Base-by-base conservation (phyloP, 1,284 basidiomycete species). In the Sporisorium iseilematis-ciliati region DNA sequence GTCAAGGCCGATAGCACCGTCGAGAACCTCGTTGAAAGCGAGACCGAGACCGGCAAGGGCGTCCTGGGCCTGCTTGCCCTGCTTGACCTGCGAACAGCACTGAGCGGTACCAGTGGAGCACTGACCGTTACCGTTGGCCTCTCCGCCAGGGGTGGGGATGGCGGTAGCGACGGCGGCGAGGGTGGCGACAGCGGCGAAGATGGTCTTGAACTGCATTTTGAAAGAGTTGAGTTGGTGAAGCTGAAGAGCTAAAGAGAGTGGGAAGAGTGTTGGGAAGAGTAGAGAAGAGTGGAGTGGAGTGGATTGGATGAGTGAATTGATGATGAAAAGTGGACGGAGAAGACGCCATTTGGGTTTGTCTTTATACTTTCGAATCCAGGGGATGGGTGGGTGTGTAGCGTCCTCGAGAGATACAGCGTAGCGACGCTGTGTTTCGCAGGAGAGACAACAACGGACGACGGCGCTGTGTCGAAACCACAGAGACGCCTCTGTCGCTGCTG, bases 171-270 rank as follows among this genome's bases (percentile, higher is more conserved):
- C 56, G 62, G 65, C 71, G 60, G 75, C 75, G 57, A 72, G 33
- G 64, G 69, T 59, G 66, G 70, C 66, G 33, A 75, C 58, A 56
- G 61, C 43, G 53, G 64, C 71, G 59, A 79, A 67, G 73, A 77
- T 68, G 66, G 75, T 73, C 60, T 73, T 70, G 77, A 79, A 79
- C 72, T 79, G 73, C 77, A 79, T 79, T 68, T 79, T 79, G 65
- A 72, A 65, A 52, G 21, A 29, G 43, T 59, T 26, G 40, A 33
- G 21, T 16, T 57, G 50, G 58, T 40, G 35, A 60, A 77, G 75
- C 63, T 57, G 65, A 65, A 71, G 52, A 68, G 70, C 64, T 61
- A 59, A 57, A 72, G 59, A 70, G 63, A 62, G 62, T 57, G 57
- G 57, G 52, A 56, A 68, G 60, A 69, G 64, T 57, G 64, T 57